Evolutionary conservation across 2,329 filamentous ascomycete genomes (phyloP).

Genomic region (Cryphonectria radicalis): DNA sequence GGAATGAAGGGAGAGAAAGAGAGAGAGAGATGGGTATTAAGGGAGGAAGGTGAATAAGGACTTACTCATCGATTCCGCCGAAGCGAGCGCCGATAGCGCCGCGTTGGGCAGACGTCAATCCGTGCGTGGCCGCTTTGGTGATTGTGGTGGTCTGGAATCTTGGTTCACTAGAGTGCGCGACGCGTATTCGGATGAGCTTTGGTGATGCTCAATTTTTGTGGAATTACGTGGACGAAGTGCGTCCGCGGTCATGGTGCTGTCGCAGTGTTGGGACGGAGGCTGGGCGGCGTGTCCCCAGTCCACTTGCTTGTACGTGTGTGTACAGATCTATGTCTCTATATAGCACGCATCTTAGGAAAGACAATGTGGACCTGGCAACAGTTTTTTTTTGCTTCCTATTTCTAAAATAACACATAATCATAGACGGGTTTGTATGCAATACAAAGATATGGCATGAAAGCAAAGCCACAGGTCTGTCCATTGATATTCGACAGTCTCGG

Average conservation of each 20-base stretch:
- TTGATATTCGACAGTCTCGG: background rate
- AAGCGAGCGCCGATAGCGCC: background rate
- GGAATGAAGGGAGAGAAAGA: too few relatives aligned
- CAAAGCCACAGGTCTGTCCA: background rate
- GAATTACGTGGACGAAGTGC: background rate
- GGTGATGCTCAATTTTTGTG: constrained; percentile 10
- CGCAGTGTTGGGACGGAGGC: background rate
- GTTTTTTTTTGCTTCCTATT: background rate
- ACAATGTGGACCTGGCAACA: too few relatives aligned
- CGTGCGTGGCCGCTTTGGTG: background rate
- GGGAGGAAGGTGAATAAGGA: background rate
- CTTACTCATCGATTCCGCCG: background rate
- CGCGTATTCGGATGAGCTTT: constrained; percentile 29
- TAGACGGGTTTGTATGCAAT: background rate
- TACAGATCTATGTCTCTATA: background rate
- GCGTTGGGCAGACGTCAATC: background rate
- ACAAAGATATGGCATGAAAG: background rate
- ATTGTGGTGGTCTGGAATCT: background rate
- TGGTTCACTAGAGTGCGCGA: background rate
- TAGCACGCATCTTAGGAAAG: background rate
- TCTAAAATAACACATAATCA: background rate
- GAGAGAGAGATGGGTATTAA: background rate
- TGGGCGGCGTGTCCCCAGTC: background rate
- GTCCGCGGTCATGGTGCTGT: constrained; percentile 1
- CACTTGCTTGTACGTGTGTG: background rate